Evolutionary conservation across 139 green algal genomes (phyloP).

Genomic region (Pseudopediastrum boryanum): DNA sequence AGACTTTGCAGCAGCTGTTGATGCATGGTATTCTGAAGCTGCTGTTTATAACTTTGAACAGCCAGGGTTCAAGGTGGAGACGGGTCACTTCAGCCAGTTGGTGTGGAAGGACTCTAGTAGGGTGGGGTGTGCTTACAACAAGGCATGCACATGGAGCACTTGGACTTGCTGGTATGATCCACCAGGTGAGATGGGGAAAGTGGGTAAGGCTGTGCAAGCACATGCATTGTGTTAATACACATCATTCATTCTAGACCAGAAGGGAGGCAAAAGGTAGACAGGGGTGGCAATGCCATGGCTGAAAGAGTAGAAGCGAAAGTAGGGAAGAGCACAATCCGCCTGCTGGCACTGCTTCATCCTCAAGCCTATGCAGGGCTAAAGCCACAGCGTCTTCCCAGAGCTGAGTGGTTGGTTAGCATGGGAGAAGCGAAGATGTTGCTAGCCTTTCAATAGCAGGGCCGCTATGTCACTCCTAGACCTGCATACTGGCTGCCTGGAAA

Average conservation of each 20-base stretch:
- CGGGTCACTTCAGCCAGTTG: conserved; percentile 46
- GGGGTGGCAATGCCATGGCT: conserved; percentile 26
- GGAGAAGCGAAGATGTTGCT: no score
- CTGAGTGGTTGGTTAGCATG: no score
- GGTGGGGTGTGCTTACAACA: conserved; percentile 33
- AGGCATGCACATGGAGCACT: conserved; percentile 2
- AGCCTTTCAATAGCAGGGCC: no score
- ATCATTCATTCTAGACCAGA: background rate
- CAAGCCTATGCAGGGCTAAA: no score
- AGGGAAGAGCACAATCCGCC: no score
- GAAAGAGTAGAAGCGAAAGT: no score
- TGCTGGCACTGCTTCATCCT: no score
- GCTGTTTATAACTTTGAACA: conserved; percentile 32
- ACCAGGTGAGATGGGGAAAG: background rate
- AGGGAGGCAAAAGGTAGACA: background rate
- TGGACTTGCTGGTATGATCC: conserved; percentile 33
- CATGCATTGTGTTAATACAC: background rate
- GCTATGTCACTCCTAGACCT: no score
- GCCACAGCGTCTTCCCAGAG: no score
- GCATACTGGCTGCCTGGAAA: no score
- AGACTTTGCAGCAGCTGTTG: background rate
- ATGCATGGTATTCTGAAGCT: conserved; percentile 22
- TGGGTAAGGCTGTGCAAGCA: background rate
- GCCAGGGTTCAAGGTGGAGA: conserved; percentile 12
- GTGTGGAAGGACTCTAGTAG: conserved; percentile 32